Evolutionary conservation across 768 basidiomycete species (phyloP), one percentile per base, ranked within the genome.

Genomic region (Sarcodon sp.): DNA sequence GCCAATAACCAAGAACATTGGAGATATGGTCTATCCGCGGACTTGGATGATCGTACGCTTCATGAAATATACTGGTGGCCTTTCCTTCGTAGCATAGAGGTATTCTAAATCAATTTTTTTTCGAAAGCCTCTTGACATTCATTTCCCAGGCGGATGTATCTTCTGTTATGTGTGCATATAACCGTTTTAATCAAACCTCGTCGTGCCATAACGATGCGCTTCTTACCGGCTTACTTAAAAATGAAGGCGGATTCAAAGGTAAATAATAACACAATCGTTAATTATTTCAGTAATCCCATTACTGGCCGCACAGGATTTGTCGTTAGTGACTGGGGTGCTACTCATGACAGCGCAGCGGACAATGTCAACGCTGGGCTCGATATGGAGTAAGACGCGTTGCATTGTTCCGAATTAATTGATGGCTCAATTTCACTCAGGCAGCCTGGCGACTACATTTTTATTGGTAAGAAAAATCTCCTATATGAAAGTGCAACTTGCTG

Each of bases 11-110:
- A 49, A 34, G 53, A 54, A 35, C 48, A 53, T 36, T 54, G 38
- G 45, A 51, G 53, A 27, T 50, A 50, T 16, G 47, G 47, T 21
- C 47, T 53, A 27, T 53, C 53, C 31, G 47, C 43, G 11, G 47
- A 53, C 16, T 31, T 54, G 31, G 53, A 54, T 43, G 53, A 54
- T 41, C 52, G 53, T n/a, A 54, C 53, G 3, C 44, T 44, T 13
- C 53, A 49, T 31, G 53, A 54, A 39, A 13, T 54, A n/a, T 54
- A 54, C 43, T 37, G 51, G 21, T 54, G 47, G 36, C 50, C 50
- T 16, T 54, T 53, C 36, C 35, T 53, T 12, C 31, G 47, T 16
- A 51, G 50, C 38, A 56, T 59, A 18, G 58, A 41, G 13, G 39
- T 41, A 41, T 16, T 15, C 15, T 7, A 9, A 41, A 27, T 15